Percentiles rank a stretch among this genome's conserved stretches.
phyloP scores from a whole-genome alignment of 495 filamentous ascomycete genomes.

The Mycothermus thermophilus region DNA sequence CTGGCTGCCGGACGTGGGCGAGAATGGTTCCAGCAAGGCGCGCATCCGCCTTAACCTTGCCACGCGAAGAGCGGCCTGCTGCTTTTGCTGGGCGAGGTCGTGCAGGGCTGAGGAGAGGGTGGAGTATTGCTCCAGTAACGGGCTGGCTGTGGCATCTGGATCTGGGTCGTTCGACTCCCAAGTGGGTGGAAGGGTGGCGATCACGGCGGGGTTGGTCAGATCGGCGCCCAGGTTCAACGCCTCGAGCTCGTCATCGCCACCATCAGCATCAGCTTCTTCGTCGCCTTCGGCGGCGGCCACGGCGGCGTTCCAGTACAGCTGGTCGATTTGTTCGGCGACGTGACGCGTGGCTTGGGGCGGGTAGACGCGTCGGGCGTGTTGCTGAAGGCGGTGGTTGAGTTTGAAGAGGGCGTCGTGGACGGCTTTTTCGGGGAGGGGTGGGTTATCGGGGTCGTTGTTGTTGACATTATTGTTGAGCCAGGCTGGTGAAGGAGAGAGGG shows the following conservation, averaged over 20 bases:
- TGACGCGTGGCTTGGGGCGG: conserved; percentile 61
- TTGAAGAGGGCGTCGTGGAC: conserved; percentile 31
- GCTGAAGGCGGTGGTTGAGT: conserved; percentile 53
- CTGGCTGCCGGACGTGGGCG: too few relatives aligned
- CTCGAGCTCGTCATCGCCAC: conserved; percentile 20
- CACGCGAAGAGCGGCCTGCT: conserved; percentile 40
- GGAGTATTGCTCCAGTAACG: conserved; percentile 37
- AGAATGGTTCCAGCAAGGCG: conserved; percentile 45
- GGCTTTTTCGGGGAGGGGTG: conserved; percentile 37
- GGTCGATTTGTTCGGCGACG: conserved; percentile 70
- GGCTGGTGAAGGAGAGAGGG: conserved; percentile 40
- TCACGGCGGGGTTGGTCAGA: conserved; percentile 27
- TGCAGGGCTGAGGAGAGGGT: conserved; percentile 38
- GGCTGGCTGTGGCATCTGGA: background rate
- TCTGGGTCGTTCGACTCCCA: conserved; percentile 16
- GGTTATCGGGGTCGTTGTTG: conserved; percentile 27
- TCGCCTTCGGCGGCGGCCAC: conserved; percentile 25
- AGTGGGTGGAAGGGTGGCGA: conserved; percentile 28
- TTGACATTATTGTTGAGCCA: conserved; percentile 39
- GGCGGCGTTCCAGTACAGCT: conserved; percentile 48
- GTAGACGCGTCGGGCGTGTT: conserved; percentile 60
- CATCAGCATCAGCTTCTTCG: conserved; percentile 31
- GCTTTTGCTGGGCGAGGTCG: conserved; percentile 38
- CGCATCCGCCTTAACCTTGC: conserved; percentile 43
- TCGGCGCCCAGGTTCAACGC: conserved; percentile 21